These are phyloP conservation scores for Dissoconium aciculare DNA, from an alignment of 2,329 filamentous ascomycete genomes.

Conservation along the genomic window DNA sequence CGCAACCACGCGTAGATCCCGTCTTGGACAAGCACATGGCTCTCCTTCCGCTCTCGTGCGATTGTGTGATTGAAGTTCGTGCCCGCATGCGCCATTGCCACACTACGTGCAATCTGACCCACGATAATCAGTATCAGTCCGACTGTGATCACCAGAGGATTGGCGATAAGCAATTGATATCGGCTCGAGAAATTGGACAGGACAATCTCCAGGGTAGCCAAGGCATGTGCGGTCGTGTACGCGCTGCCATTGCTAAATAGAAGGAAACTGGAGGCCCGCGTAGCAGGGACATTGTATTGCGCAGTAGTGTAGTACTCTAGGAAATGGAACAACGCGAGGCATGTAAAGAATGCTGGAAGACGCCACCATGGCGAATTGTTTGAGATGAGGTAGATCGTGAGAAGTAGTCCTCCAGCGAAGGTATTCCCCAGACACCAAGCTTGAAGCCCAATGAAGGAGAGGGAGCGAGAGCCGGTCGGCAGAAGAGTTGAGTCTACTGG, in stretches of 20 bases:
- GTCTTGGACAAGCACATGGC: conserved; percentile 66
- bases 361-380: conserved; percentile 34
- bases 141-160: conserved; percentile 35
- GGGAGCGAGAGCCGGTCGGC: conserved; percentile 30
- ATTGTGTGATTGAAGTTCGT: conserved; percentile 81
- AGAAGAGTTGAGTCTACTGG: conserved; percentile 23
- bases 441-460: conserved; percentile 33
- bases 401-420: conserved; percentile 23
- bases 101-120: conserved; percentile 62
- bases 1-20: conserved; percentile 65
- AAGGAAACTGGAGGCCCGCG: conserved; percentile 62
- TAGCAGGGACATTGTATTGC: conserved; percentile 60
- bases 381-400: conserved; percentile 13
- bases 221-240: conserved; percentile 69
- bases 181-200: conserved; percentile 29
- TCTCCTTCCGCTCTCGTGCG: conserved; percentile 50
- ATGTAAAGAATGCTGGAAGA: conserved; percentile 46
- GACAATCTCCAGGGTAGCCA: conserved; percentile 59
- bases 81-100: conserved; percentile 79
- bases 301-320: conserved; percentile 91
- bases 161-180: conserved; percentile 28
- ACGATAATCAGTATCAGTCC: conserved; percentile 50
- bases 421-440: conserved; percentile 30
- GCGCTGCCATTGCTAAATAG: conserved; percentile 69
- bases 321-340: conserved; percentile 77